Conservation (phyloP, 176 grass and related monocot genomes). For the bread wheat (Triticum aestivum) region IWGSC_CS_RefSeq_v2.1 NC_057802.1:488126122-488126621, state of each 20-base stretch:
- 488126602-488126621: not conserved
- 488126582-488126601: not conserved
- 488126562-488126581: conserved; percentile 7
- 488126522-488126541: not conserved
- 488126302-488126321: no score
- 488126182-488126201: conserved; percentile 3
- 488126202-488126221: not conserved
- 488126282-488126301: not conserved
- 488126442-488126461: not conserved
- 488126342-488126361: no score
- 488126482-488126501: not conserved
- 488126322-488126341: no score
- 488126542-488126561: not conserved
- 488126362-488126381: no score
- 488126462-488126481: not conserved
- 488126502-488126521: not conserved
- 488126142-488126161: not conserved
- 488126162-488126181: not conserved
- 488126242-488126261: not conserved
- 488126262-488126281: not conserved
- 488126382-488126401: no score
- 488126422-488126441: not conserved
- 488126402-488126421: no score
- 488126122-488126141: conserved; percentile 16
- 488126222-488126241: not conserved